A percentile compares a stretch with the other conserved stretches of the same genome.
Evolutionary conservation across 768 basidiomycete species (phyloP).

Genomic region (Suillus occidentalis): DNA sequence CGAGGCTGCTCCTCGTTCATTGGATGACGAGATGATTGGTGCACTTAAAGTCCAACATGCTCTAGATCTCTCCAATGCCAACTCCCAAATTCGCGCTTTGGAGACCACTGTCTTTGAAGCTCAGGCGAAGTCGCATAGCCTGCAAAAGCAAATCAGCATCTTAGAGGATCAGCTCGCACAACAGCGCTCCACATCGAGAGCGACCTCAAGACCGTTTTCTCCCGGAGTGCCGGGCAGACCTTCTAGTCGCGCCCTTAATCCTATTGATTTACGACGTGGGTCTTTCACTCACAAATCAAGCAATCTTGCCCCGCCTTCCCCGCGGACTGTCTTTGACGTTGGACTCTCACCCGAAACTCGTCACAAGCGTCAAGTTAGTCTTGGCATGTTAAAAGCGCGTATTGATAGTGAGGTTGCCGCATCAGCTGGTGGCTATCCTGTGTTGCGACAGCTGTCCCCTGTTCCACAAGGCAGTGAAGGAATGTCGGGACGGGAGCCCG

Average conservation of each 20-base stretch:
- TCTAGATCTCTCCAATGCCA: slow-evolving; percentile 78
- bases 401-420: slow-evolving; percentile 77
- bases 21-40: slow-evolving; percentile 74
- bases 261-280: slow-evolving; percentile 35
- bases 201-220: slow-evolving; percentile 47
- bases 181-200: slow-evolving; percentile 42
- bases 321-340: slow-evolving; percentile 66
- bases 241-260: slow-evolving; percentile 41
- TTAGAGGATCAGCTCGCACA: slow-evolving; percentile 68
- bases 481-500: slow-evolving; percentile 22
- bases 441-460: slow-evolving; percentile 57
- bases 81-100: slow-evolving; percentile 75
- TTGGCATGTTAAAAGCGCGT: slow-evolving; percentile 88
- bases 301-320: slow-evolving; percentile 38
- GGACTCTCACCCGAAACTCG: slow-evolving; percentile 71
- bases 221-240: slow-evolving; percentile 43
- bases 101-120: slow-evolving; percentile 74
- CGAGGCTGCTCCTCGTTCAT: slow-evolving; percentile 46
- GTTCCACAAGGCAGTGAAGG: slow-evolving; percentile 37
- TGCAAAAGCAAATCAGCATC: slow-evolving; percentile 65
- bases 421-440: slow-evolving; percentile 39
- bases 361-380: slow-evolving; percentile 80
- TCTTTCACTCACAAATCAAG: slow-evolving; percentile 33
- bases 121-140: slow-evolving; percentile 61
- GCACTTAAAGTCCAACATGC: slow-evolving; percentile 71